Evolutionary conservation across 345 rosid genomes (phyloP).

Genomic region (Geranium rotundifolium): DNA sequence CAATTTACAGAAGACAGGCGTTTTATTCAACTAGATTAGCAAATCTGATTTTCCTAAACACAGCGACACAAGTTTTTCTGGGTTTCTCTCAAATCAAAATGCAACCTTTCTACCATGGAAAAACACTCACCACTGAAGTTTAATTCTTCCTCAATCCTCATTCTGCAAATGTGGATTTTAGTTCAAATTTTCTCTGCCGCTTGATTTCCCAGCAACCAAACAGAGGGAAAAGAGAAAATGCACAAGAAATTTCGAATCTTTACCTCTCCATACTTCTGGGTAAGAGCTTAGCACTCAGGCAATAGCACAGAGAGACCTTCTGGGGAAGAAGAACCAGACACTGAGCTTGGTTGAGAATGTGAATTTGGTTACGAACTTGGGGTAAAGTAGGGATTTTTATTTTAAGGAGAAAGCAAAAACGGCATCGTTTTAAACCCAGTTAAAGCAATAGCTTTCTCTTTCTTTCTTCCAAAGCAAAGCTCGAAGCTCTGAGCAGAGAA

Average conservation of each 20-base stretch:
- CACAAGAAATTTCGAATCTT: not conserved
- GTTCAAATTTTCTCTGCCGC: no score
- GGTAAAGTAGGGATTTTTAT: conserved; percentile 22
- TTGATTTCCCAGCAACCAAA: not conserved
- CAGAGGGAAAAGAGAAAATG: not conserved
- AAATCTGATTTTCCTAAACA: no score
- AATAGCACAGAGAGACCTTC: no score
- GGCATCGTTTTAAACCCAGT: not conserved
- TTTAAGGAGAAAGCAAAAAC: conserved; percentile 4
- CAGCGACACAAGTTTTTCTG: no score
- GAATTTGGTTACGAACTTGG: conserved; percentile 19
- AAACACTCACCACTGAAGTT: no score
- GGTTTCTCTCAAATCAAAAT: no score
- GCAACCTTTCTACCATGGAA: no score
- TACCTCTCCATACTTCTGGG: conserved; percentile 99
- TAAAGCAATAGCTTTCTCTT: not conserved
- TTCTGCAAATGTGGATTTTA: no score
- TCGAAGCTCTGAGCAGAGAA: not conserved
- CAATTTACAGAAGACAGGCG: no score
- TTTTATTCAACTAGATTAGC: no score
- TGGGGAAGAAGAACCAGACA: conserved; percentile 19
- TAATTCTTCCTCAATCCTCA: no score
- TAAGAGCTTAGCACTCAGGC: conserved; percentile 32
- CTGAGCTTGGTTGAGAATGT: conserved; percentile 33
- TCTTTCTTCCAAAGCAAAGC: not conserved